A percentile compares a stretch with the other conserved stretches of the same genome.
Evolutionary conservation across 2,329 filamentous ascomycete genomes (phyloP).

Genomic region (Colletotrichum kahawae): DNA sequence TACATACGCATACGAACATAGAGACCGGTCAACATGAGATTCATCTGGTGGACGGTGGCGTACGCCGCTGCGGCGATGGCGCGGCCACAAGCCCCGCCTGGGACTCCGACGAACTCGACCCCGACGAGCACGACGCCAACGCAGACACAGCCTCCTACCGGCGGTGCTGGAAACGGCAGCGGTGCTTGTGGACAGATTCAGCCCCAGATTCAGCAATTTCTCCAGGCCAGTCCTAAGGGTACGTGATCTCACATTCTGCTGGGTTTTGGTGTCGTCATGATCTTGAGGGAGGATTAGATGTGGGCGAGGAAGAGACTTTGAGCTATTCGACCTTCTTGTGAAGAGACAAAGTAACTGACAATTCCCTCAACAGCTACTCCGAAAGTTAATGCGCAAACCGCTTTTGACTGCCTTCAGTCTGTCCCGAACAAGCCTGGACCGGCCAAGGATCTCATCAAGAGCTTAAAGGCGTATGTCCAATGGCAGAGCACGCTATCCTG

Average conservation of each 20-base stretch:
- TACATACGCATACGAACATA: background rate
- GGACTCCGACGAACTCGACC: background rate
- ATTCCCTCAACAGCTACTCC: constrained; percentile 26
- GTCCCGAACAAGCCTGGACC: constrained; percentile 41
- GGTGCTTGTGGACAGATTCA: constrained; percentile 7
- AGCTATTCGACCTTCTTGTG: background rate
- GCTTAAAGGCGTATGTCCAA: constrained; percentile 45
- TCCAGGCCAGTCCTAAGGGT: constrained; percentile 12
- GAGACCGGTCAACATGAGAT: background rate
- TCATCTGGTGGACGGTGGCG: constrained; percentile 10
- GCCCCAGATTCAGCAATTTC: background rate
- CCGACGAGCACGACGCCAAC: background rate
- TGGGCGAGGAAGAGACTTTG: background rate
- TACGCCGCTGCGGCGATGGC: constrained; percentile 13
- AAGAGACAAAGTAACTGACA: background rate
- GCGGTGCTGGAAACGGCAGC: background rate
- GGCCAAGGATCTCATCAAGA: constrained; percentile 39
- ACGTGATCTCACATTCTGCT: background rate
- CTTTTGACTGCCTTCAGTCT: constrained; percentile 41
- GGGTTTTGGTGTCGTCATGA: background rate
- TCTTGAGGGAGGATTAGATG: background rate
- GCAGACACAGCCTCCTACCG: background rate
- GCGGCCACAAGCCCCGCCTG: background rate
- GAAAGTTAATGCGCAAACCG: constrained; percentile 39
- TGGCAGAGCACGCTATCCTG: constrained; percentile 55